These are phyloP conservation scores for Calonectria hawksworthii DNA, from an alignment of 2,329 filamentous ascomycete genomes.

Conservation along the genomic window DNA sequence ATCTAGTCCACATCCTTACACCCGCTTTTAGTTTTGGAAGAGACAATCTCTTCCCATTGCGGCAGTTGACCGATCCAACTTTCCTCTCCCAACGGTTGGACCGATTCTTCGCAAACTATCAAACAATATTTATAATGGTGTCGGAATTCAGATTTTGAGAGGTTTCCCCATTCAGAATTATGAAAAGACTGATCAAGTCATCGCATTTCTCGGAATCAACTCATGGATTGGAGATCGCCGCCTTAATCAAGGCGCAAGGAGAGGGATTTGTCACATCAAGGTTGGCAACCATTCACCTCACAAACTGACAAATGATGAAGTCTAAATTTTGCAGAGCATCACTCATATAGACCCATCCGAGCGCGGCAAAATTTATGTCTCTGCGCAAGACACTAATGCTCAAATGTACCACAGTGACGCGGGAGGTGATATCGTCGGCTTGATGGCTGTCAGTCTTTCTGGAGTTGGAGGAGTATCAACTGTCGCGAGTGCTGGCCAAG, in stretches of 20 bases:
- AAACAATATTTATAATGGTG: conserved; percentile 6
- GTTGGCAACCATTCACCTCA: background rate
- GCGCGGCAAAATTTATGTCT: conserved; percentile 8
- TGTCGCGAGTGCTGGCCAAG: background rate
- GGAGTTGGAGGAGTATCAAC: conserved; percentile 1
- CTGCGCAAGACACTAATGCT: conserved; percentile 12
- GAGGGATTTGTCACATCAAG: conserved; percentile 4
- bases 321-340: conserved; percentile 8
- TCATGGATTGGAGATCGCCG: conserved; percentile 4
- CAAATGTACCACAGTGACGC: conserved; percentile 15
- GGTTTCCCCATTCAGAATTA: conserved; percentile 1
- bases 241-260: conserved; percentile 6
- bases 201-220: conserved; percentile 13
- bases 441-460: conserved; percentile 11
- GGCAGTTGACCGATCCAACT: background rate
- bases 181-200: background rate
- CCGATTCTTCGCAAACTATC: background rate
- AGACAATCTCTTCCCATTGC: background rate
- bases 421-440: background rate
- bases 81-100: background rate
- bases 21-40: background rate
- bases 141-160: conserved; percentile 2
- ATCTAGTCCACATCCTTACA: background rate
- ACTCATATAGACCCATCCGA: conserved; percentile 5
- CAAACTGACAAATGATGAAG: too few relatives aligned